A percentile compares a stretch with the other conserved stretches of the same genome.
These are phyloP conservation scores for Plasmopara viticola DNA, from an alignment of 352 stramenopile genomes.

Conservation along the genomic window DNA sequence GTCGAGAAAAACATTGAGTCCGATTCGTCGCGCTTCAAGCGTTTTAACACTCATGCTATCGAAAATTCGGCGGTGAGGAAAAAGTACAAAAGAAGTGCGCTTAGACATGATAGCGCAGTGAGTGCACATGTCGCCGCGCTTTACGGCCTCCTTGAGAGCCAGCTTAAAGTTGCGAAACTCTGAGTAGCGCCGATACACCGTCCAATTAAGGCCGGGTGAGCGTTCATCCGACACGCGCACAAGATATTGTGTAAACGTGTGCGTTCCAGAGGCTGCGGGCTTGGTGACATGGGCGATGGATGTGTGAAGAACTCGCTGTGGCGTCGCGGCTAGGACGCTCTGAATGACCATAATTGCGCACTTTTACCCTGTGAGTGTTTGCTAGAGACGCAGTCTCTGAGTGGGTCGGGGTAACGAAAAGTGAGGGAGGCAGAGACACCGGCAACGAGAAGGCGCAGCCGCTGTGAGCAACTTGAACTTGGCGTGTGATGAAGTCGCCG, in stretches of 20 bases:
- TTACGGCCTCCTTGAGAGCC: conserved; percentile 54
- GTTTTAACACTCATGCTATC: conserved; percentile 66
- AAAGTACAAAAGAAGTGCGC: conserved; percentile 76
- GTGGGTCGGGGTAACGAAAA: conserved; percentile 13
- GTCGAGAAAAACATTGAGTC: conserved; percentile 73
- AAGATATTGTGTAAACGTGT: conserved; percentile 78
- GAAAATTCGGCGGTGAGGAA: conserved; percentile 70
- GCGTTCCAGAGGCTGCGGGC: conserved; percentile 41
- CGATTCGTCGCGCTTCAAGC: conserved; percentile 63
- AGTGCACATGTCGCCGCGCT: conserved; percentile 60
- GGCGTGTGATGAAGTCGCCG: conserved; percentile 1
- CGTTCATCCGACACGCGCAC: conserved; percentile 82
- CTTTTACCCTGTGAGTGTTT: neutral
- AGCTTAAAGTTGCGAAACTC: conserved; percentile 76
- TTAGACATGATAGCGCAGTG: conserved; percentile 77
- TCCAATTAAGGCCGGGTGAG: conserved; percentile 62
- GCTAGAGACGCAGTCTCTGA: neutral
- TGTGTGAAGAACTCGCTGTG: conserved; percentile 59
- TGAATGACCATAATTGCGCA: conserved; percentile 30
- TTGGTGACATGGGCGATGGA: conserved; percentile 77
- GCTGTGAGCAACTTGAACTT: conserved; percentile 24
- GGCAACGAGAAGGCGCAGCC: conserved; percentile 1
- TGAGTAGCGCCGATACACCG: conserved; percentile 78
- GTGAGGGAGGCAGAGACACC: conserved; percentile 19
- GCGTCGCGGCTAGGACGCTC: conserved; percentile 18